Evolutionary conservation across 345 rosid genomes (phyloP).

Genomic region (Aquilaria yunnanensis): DNA sequence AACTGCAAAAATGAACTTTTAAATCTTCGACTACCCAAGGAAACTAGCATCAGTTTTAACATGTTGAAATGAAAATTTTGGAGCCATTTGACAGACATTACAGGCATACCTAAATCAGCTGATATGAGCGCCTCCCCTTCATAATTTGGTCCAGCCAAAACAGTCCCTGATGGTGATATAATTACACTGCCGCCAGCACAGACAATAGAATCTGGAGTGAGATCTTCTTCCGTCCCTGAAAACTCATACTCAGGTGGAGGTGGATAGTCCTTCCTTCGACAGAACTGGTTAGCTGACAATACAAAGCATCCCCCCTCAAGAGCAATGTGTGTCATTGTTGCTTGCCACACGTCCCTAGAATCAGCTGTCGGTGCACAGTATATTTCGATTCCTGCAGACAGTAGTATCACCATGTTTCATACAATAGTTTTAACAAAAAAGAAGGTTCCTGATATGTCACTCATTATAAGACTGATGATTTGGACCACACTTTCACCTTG

Average conservation of each 20-base stretch:
- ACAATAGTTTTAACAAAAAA: background rate
- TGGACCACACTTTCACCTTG: background rate
- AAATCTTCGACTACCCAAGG: background rate
- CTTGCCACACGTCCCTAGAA: slow-evolving; percentile 74
- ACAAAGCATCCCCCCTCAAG: slow-evolving; percentile 97
- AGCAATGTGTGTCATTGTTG: slow-evolving; percentile 93
- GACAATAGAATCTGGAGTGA: slow-evolving; percentile 67
- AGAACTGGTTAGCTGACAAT: slow-evolving; percentile 83
- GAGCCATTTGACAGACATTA: background rate
- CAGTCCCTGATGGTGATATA: slow-evolving; percentile 76
- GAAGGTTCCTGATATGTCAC: background rate
- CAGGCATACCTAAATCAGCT: slow-evolving; percentile 70
- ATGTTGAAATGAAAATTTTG: background rate
- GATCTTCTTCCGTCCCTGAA: slow-evolving; percentile 56
- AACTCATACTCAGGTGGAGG: slow-evolving; percentile 82
- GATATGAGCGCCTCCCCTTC: slow-evolving; percentile 82
- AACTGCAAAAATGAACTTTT: too few species aligned
- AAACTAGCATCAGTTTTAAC: background rate
- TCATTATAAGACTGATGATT: background rate
- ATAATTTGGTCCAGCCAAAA: slow-evolving; percentile 88
- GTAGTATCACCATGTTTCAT: slow-evolving; percentile 3
- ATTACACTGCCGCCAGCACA: slow-evolving; percentile 93
- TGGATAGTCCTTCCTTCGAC: slow-evolving; percentile 84
- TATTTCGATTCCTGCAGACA: slow-evolving; percentile 63
- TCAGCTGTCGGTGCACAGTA: slow-evolving; percentile 99